phyloP scores from a whole-genome alignment of 2,329 filamentous ascomycete genomes.

The Macroventuria anomochaeta region DNA sequence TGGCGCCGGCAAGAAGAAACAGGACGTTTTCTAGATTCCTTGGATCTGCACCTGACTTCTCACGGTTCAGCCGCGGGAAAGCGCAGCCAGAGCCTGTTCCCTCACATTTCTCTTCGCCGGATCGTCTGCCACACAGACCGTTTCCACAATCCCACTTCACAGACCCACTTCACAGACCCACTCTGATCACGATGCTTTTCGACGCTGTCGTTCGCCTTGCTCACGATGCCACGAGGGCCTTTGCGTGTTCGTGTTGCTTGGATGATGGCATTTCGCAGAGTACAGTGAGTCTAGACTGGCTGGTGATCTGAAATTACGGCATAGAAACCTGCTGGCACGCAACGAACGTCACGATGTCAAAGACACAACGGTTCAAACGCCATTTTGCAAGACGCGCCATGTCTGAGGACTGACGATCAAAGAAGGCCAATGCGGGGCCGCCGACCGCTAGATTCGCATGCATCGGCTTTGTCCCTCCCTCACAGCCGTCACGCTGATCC shows the following conservation, averaged over 20 bases:
- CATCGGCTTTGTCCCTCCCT: constrained; percentile 25
- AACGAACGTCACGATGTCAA: constrained; percentile 38
- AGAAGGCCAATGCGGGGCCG: constrained; percentile 30
- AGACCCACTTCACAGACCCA: constrained; percentile 22
- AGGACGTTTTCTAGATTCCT: constrained; percentile 34
- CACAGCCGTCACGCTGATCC: constrained; percentile 17
- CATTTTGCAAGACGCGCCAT: constrained; percentile 26
- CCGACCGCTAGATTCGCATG: constrained; percentile 27
- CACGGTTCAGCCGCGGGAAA: constrained; percentile 32
- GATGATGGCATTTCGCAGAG: constrained; percentile 33
- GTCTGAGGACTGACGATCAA: constrained; percentile 39
- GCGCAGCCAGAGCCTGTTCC: constrained; percentile 31
- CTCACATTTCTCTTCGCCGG: constrained; percentile 19
- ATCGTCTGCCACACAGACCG: constrained; percentile 19
- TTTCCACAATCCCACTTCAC: constrained; percentile 15
- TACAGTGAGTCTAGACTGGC: constrained; percentile 14
- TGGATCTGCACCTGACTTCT: constrained; percentile 30
- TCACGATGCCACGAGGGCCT: constrained; percentile 2
- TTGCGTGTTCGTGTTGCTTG: constrained; percentile 4
- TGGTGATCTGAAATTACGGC: constrained; percentile 29
- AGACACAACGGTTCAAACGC: constrained; percentile 22
- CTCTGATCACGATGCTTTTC: constrained; percentile 20
- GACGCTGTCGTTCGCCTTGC: constrained; percentile 8
- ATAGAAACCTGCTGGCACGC: constrained; percentile 17
- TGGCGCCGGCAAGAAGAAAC: constrained; percentile 33